phyloP scores from a whole-genome alignment of 768 basidiomycete genomes.

The Boletus insuetus region DNA sequence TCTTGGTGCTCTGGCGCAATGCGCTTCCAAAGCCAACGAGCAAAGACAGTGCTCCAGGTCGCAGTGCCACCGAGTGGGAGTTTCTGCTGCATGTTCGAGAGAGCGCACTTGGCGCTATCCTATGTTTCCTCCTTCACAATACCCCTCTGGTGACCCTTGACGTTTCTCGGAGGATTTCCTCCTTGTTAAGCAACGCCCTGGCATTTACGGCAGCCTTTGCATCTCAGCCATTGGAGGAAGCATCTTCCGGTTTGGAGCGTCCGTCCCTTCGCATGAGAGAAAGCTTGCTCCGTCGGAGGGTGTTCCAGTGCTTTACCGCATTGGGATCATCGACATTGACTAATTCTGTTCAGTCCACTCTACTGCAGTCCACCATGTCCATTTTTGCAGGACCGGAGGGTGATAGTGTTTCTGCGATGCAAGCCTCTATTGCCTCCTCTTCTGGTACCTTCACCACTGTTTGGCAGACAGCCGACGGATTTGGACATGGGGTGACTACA shows the following conservation, averaged over 20 bases:
- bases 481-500: constrained; percentile 87
- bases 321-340: constrained; percentile 78
- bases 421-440: constrained; percentile 88
- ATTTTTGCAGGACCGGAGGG: constrained; percentile 87
- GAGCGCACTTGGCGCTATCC: constrained; percentile 83
- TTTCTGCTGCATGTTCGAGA: constrained; percentile 92
- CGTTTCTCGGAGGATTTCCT: constrained; percentile 83
- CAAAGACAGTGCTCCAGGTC: constrained; percentile 70
- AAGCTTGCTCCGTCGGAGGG: constrained; percentile 75
- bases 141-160: constrained; percentile 81
- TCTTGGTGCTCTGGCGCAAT: constrained; percentile 96
- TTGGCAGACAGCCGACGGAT: constrained; percentile 87
- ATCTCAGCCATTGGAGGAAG: constrained; percentile 66
- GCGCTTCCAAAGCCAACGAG: constrained; percentile 92
- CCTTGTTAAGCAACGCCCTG: constrained; percentile 86
- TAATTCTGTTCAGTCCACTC: constrained; percentile 74
- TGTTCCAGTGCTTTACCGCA: constrained; percentile 86
- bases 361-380: constrained; percentile 78
- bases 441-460: constrained; percentile 80
- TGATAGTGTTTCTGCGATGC: constrained; percentile 78
- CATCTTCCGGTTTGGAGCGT: constrained; percentile 37
- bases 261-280: constrained; percentile 76
- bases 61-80: constrained; percentile 79
- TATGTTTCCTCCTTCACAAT: constrained; percentile 86
- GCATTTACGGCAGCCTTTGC: constrained; percentile 85